Evolutionary conservation across 805 yeast genomes (phyloP).

Genomic region (Cyberlindnera nakhonratchasimensis): DNA sequence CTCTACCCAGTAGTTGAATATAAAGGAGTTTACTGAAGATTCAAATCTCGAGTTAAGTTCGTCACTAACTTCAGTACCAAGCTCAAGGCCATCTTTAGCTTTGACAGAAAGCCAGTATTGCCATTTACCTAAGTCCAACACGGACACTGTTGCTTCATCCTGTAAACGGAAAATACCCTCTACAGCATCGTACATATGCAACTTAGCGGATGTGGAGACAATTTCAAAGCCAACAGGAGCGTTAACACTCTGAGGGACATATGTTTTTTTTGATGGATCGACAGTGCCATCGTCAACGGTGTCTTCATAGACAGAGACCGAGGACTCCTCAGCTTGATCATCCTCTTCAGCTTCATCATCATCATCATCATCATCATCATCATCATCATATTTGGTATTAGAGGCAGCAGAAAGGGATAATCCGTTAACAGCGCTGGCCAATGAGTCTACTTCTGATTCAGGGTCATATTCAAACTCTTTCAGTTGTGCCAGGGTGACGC

Average conservation of each 20-base stretch:
- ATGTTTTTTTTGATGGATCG: neutral
- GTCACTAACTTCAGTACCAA: constrained; percentile 43
- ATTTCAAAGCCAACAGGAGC: constrained; percentile 25
- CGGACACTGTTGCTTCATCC: constrained; percentile 30
- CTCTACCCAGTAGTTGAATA: constrained; percentile 51
- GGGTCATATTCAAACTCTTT: constrained; percentile 52
- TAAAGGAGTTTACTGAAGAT: constrained; percentile 51
- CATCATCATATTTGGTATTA: constrained; percentile 1
- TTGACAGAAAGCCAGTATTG: constrained; percentile 50
- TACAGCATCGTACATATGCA: constrained; percentile 56
- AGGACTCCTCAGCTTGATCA: constrained; percentile 27
- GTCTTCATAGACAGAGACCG: constrained; percentile 31
- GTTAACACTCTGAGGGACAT: constrained; percentile 10
- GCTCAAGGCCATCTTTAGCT: constrained; percentile 24
- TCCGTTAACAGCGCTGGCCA: constrained; percentile 10
- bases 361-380: constrained; percentile 21
- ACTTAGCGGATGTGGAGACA: constrained; percentile 17
- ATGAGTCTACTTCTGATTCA: constrained; percentile 14
- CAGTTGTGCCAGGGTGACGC: constrained; percentile 45
- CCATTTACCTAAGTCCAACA: constrained; percentile 46
- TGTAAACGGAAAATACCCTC: constrained; percentile 46
- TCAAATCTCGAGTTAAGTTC: constrained; percentile 67
- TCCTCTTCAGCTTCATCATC: too few species aligned
- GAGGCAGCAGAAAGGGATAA: constrained; percentile 4
- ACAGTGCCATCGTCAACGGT: constrained; percentile 25